Evolutionary conservation across 225 moss, liverwort and hornwort genomes (phyloP).

Genomic region (Rhytidiadelphus loreus): DNA sequence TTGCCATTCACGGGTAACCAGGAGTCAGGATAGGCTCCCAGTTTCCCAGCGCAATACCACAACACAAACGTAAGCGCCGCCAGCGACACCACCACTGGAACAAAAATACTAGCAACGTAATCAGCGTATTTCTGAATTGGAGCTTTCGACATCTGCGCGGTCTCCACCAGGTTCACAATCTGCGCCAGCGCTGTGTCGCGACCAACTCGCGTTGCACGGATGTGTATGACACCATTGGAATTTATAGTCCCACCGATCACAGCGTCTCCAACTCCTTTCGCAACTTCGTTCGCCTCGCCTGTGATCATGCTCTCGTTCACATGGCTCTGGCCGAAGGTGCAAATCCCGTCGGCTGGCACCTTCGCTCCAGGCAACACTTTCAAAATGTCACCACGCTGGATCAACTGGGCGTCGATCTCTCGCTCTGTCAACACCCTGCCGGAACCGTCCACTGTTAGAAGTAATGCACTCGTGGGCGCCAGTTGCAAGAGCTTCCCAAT

Average conservation of each 20-base stretch:
- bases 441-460: slow-evolving; percentile 51
- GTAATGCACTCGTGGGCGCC: slow-evolving; percentile 68
- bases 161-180: slow-evolving; percentile 90
- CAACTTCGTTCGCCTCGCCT: slow-evolving; percentile 75
- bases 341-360: slow-evolving; percentile 79
- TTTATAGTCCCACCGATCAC: slow-evolving; percentile 94
- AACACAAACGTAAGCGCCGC: slow-evolving; percentile 58
- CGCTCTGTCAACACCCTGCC: slow-evolving; percentile 48
- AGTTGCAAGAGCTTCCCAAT: slow-evolving; percentile 92
- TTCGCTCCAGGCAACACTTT: slow-evolving; percentile 90
- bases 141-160: slow-evolving; percentile 96
- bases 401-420: slow-evolving; percentile 79
- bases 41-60: slow-evolving; percentile 65
- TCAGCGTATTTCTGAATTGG: slow-evolving; percentile 96
- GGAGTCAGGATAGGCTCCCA: slow-evolving; percentile 52
- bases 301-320: slow-evolving; percentile 99
- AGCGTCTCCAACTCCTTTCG: slow-evolving; percentile 53
- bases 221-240: slow-evolving; percentile 69
- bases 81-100: slow-evolving; percentile 73
- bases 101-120: slow-evolving; percentile 68
- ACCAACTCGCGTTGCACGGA: slow-evolving; percentile 73
- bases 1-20: slow-evolving; percentile 63
- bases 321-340: slow-evolving; percentile 64
- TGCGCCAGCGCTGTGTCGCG: slow-evolving; percentile 85
- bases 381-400: slow-evolving; percentile 77